Evolutionary conservation across 257 asterid species (phyloP).

Genomic region (Dorcoceras hygrometricum): DNA sequence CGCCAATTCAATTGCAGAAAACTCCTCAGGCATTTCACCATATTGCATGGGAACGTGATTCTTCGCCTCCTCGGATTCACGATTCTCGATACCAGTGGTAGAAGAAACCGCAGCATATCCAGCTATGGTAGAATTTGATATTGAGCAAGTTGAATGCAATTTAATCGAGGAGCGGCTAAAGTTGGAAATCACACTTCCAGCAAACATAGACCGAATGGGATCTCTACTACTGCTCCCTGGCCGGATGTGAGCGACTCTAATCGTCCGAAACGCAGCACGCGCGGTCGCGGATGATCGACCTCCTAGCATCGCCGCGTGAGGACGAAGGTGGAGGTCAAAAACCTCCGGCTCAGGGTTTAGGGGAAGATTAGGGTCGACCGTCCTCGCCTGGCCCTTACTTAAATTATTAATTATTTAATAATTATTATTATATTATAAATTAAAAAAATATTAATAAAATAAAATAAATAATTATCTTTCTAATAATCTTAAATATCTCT

Average conservation of each 20-base stretch:
- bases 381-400: too few species aligned
- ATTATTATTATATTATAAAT: too few species aligned
- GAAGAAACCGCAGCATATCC: conserved; percentile 14
- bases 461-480: too few species aligned
- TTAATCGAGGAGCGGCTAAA: conserved; percentile 18
- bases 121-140: conserved; percentile 21
- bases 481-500: too few species aligned
- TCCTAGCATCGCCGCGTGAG: conserved; percentile 34
- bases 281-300: conserved; percentile 36
- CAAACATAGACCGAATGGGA: conserved; percentile 12
- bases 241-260: conserved; percentile 20
- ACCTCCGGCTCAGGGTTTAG: conserved; percentile 45
- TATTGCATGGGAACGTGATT: conserved; percentile 22
- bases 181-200: conserved; percentile 20
- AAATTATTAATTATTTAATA: too few species aligned
- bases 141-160: conserved; percentile 35
- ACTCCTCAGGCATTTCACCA: conserved; percentile 47
- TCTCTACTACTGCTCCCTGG: conserved; percentile 8
- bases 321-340: conserved; percentile 30
- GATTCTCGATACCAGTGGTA: conserved; percentile 24
- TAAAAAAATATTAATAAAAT: too few species aligned
- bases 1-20: conserved; percentile 74
- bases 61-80: conserved; percentile 24
- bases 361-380: too few species aligned
- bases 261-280: conserved; percentile 37